Evolutionary conservation across 2,329 filamentous ascomycete species (phyloP).

Genomic region (Ploettnerulaceae sp.): DNA sequence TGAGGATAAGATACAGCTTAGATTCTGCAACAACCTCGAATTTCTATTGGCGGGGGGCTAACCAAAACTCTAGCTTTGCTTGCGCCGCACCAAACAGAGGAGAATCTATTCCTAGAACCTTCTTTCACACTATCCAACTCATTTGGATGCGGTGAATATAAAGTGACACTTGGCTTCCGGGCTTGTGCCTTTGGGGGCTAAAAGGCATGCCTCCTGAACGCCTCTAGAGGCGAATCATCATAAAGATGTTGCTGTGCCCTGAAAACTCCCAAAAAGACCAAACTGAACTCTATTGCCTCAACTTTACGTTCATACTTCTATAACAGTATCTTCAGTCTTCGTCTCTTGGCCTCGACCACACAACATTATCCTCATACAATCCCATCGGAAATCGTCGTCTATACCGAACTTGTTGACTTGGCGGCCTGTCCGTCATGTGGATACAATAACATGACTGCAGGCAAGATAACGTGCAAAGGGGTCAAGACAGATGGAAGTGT

Average conservation of each 20-base stretch:
- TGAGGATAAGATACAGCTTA: too few species aligned
- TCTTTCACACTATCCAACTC: too few species aligned
- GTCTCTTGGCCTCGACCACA: slow-evolving; percentile 1
- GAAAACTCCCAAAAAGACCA: not conserved
- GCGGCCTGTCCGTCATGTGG: slow-evolving; percentile 1
- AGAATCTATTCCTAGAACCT: too few species aligned
- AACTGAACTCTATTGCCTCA: not conserved
- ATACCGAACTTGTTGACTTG: slow-evolving; percentile 1
- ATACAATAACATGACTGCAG: slow-evolving; percentile 5
- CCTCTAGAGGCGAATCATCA: not conserved
- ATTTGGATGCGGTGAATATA: too few species aligned
- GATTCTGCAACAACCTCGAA: too few species aligned
- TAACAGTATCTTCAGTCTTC: not conserved
- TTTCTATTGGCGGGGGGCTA: too few species aligned
- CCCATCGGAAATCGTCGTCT: not conserved
- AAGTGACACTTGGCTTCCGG: too few species aligned
- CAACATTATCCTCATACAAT: slow-evolving; percentile 1
- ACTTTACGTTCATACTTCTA: not conserved
- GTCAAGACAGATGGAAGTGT: too few species aligned
- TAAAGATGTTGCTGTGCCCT: not conserved
- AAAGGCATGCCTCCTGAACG: not conserved
- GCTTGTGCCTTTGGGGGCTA: not conserved
- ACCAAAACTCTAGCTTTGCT: too few species aligned
- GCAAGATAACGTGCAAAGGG: slow-evolving; percentile 5
- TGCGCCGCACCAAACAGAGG: too few species aligned